These are phyloP conservation scores for Sporopachydermia cereana DNA, from an alignment of 1,139 yeast genomes.

Conservation along the genomic window DNA sequence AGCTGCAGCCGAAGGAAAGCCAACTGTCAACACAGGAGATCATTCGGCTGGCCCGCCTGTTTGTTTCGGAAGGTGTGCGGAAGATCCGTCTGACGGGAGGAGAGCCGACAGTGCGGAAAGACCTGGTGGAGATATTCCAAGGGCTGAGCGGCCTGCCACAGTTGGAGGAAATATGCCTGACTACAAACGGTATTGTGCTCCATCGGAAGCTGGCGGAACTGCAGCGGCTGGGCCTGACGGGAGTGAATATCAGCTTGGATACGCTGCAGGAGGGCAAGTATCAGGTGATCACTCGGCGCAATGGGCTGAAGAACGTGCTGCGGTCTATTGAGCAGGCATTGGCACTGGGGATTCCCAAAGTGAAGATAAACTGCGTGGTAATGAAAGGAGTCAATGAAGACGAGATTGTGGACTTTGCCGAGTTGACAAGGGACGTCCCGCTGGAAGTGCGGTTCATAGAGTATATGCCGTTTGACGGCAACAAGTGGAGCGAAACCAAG, in stretches of 20 bases:
- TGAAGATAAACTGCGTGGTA: constrained; percentile 37
- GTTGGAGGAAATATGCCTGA: constrained; percentile 34
- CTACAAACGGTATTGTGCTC: constrained; percentile 38
- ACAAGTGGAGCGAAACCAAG: constrained; percentile 34
- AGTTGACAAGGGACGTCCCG: constrained; percentile 26
- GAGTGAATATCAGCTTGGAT: constrained; percentile 35
- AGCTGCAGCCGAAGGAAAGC: constrained; percentile 29
- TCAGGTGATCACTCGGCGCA: constrained; percentile 34
- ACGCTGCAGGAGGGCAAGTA: constrained; percentile 39
- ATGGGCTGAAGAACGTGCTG: constrained; percentile 33
- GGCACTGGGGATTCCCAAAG: constrained; percentile 30
- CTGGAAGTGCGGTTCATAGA: constrained; percentile 40
- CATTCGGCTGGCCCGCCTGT: constrained; percentile 27
- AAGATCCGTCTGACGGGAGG: constrained; percentile 43
- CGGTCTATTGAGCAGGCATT: constrained; percentile 31
- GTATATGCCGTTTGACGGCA: constrained; percentile 45
- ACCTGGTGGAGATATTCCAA: constrained; percentile 31
- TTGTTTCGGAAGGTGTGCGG: constrained; percentile 34
- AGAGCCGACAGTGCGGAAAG: constrained; percentile 40
- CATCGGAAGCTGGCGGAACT: constrained; percentile 32
- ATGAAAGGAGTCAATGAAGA: constrained; percentile 39
- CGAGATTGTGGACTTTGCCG: constrained; percentile 34
- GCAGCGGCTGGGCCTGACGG: constrained; percentile 30
- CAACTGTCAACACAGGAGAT: constrained; percentile 33
- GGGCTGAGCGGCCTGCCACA: constrained; percentile 28